A percentile compares a stretch with the other conserved stretches of the same genome.
Conservation (phyloP, 805 yeast genomes). For the Cyberlindnera nakhonratchasimensis region DNA sequence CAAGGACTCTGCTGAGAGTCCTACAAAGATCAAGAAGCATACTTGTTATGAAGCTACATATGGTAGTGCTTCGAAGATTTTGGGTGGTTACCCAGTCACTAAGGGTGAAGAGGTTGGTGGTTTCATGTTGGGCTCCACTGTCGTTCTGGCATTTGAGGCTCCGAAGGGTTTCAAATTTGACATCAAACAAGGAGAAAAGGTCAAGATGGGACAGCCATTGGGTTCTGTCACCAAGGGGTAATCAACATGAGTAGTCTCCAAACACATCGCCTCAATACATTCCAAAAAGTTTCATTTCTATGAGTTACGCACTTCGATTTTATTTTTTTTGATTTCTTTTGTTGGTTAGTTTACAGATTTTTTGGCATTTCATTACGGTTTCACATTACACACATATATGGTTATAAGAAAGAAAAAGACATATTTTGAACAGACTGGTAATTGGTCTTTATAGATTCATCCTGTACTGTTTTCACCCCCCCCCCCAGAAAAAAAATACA, state of each 20-base stretch:
- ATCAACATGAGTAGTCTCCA: not conserved
- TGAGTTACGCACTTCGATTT: slow-evolving; percentile 6
- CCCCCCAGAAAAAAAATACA: not conserved
- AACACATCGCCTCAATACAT: too few relatives aligned
- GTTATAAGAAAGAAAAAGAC: not conserved
- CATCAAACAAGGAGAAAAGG: slow-evolving; percentile 67
- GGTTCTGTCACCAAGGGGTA: slow-evolving; percentile 41
- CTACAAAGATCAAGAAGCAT: slow-evolving; percentile 54
- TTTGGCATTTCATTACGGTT: slow-evolving; percentile 3
- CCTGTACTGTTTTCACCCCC: too few relatives aligned
- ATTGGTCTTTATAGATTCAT: too few relatives aligned
- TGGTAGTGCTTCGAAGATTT: slow-evolving; percentile 64
- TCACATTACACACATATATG: not conserved
- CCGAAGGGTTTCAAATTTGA: slow-evolving; percentile 74
- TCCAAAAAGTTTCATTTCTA: slow-evolving; percentile 1
- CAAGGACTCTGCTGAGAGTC: slow-evolving; percentile 16
- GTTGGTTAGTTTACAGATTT: not conserved
- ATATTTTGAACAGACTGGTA: not conserved
- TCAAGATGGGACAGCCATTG: slow-evolving; percentile 79
- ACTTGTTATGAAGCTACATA: slow-evolving; percentile 95
- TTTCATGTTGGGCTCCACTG: slow-evolving; percentile 91
- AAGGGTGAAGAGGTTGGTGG: slow-evolving; percentile 98
- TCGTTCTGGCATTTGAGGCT: slow-evolving; percentile 96
- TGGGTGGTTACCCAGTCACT: slow-evolving; percentile 83
- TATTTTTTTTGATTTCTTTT: not conserved